A percentile compares a stretch with the other conserved stretches of the same genome.
phyloP scores from a whole-genome alignment of 2,329 filamentous ascomycete genomes.

The Calonectria pseudoreteaudii region DNA sequence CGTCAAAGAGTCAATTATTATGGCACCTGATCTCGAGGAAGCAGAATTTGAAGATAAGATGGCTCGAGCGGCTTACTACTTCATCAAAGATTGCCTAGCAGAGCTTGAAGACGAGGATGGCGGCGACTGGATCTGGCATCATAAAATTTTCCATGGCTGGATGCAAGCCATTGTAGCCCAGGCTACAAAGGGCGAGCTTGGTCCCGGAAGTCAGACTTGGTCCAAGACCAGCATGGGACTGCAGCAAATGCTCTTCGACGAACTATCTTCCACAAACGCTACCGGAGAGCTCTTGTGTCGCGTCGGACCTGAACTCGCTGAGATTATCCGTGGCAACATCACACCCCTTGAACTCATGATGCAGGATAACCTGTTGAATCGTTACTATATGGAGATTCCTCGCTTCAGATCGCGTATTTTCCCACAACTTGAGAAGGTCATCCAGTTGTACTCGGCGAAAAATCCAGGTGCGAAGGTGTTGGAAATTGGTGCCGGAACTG shows the following conservation, averaged over 20 bases:
- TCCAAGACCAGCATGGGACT: background rate
- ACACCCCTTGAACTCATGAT: background rate
- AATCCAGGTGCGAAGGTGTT: background rate
- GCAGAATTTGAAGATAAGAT: slow-evolving; percentile 1
- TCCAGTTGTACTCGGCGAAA: background rate
- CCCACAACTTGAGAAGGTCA: background rate
- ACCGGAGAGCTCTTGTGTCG: background rate
- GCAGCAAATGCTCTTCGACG: background rate
- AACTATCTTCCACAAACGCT: background rate
- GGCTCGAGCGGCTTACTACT: background rate
- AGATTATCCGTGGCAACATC: background rate
- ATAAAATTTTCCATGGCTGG: background rate
- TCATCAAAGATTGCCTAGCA: background rate
- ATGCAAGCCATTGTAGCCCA: background rate
- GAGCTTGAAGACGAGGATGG: background rate
- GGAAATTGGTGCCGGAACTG: background rate
- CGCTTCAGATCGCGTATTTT: background rate
- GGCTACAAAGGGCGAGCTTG: background rate
- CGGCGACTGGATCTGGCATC: background rate
- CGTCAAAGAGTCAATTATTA: background rate
- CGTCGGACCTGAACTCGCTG: background rate
- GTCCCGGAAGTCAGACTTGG: background rate
- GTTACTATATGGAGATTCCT: background rate
- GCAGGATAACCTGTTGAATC: background rate
- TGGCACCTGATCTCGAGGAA: background rate